These are phyloP conservation scores for Chlorella sp. DNA, from an alignment of 139 green algal species.

Conservation along the genomic window DNA sequence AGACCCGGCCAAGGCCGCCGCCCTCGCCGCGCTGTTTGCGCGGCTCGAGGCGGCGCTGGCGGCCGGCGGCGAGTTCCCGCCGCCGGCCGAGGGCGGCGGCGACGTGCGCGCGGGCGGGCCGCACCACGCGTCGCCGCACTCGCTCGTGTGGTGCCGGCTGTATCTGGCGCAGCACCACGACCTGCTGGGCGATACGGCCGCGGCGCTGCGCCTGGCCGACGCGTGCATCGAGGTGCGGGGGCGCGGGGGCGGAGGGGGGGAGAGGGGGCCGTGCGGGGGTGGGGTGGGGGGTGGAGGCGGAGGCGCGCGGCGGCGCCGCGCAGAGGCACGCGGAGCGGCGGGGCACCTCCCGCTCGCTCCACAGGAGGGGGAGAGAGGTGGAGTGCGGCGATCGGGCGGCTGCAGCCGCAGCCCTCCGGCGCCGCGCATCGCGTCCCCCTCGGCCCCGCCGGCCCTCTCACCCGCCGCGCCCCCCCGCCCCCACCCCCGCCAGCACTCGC, in stretches of 20 bases:
- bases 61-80: constrained; percentile 19
- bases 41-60: constrained; percentile 22
- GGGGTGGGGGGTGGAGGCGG: too few species aligned
- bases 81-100: background rate
- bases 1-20: constrained; percentile 29
- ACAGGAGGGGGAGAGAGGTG: too few species aligned
- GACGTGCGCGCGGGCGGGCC: background rate
- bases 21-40: constrained; percentile 42
- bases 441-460: background rate
- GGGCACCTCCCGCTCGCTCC: too few species aligned
- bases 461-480: background rate
- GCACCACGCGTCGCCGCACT: constrained; percentile 26
- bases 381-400: too few species aligned
- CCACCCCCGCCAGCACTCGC: constrained; percentile 43
- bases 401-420: too few species aligned
- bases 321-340: too few species aligned
- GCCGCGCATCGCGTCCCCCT: background rate
- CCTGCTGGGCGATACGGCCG: constrained; percentile 53
- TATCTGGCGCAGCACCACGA: constrained; percentile 86
- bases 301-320: too few species aligned
- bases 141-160: constrained; percentile 62
- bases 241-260: too few species aligned
- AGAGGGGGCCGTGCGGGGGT: too few species aligned
- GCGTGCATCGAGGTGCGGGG: constrained; percentile 45
- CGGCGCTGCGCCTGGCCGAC: constrained; percentile 74